phyloP scores from a whole-genome alignment of 179 eudicot species.

The Beta corolliflora region DNA sequence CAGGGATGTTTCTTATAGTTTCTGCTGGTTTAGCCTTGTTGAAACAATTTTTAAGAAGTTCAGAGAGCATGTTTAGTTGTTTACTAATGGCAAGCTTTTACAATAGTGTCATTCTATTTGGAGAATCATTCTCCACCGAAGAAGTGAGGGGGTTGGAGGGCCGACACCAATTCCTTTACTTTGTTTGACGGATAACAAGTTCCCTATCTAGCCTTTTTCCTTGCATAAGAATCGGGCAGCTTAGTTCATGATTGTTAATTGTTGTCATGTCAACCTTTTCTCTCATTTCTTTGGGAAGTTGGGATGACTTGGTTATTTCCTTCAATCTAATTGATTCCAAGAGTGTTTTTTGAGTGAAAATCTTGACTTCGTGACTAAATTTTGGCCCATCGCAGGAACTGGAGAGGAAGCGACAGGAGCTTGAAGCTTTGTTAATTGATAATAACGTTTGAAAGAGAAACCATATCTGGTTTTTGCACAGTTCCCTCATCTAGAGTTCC shows the following conservation, averaged over 20 bases:
- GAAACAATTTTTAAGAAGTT: background rate
- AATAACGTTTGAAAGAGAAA: slow-evolving; percentile 12
- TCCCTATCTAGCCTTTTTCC: no score
- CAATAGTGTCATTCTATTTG: no score
- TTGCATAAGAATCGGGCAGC: background rate
- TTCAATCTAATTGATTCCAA: background rate
- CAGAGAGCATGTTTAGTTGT: background rate
- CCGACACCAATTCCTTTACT: no score
- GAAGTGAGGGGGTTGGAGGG: no score
- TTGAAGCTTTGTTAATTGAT: slow-evolving; percentile 41
- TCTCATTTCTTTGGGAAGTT: background rate
- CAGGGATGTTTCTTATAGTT: background rate
- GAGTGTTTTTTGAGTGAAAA: background rate
- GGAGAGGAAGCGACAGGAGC: slow-evolving; percentile 40
- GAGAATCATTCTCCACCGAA: no score
- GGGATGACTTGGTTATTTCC: background rate
- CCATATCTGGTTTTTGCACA: background rate
- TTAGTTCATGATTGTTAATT: background rate
- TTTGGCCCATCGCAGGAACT: slow-evolving; percentile 38
- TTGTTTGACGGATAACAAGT: no score
- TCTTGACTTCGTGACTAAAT: background rate
- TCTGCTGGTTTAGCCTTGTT: background rate
- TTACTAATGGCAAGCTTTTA: background rate
- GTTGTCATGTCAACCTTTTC: background rate
- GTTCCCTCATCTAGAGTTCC: background rate